A percentile compares a stretch with the other conserved stretches of the same genome.
phyloP scores from a whole-genome alignment of 202 grass and related monocot species.

The Panicum virgatum region DNA sequence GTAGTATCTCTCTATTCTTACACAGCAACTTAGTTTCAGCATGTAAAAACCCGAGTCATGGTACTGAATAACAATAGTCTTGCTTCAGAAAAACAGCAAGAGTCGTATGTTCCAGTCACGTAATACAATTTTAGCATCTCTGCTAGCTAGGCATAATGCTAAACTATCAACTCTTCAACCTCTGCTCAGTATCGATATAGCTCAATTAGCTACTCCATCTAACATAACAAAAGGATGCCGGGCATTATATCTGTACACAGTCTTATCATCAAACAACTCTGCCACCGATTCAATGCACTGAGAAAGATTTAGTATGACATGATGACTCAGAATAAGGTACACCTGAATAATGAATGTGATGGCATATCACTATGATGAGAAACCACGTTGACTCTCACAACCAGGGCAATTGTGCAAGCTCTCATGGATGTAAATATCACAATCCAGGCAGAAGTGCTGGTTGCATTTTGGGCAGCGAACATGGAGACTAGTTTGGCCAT shows the following conservation, averaged over 20 bases:
- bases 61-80: constrained; percentile 16
- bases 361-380: constrained; percentile 28
- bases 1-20: neutral
- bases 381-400: constrained; percentile 68
- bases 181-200: constrained; percentile 16
- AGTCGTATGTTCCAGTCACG: neutral
- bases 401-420: constrained; percentile 98
- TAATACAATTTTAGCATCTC: constrained; percentile 35
- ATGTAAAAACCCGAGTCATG: neutral
- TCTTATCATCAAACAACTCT: constrained; percentile 25
- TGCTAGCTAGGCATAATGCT: neutral
- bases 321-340: neutral
- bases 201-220: constrained; percentile 33
- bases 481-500: constrained; percentile 50
- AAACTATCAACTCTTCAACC: constrained; percentile 7
- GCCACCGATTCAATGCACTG: neutral
- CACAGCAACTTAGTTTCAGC: neutral
- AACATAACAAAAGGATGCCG: constrained; percentile 34
- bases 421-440: constrained; percentile 98
- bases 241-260: constrained; percentile 34
- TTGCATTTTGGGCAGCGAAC: constrained; percentile 83
- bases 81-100: constrained; percentile 42
- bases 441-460: constrained; percentile 91
- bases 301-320: constrained; percentile 25
- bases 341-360: constrained; percentile 15